Conservation (phyloP, 2,329 filamentous ascomycete genomes). For the Aspergillus floridensis region DNA sequence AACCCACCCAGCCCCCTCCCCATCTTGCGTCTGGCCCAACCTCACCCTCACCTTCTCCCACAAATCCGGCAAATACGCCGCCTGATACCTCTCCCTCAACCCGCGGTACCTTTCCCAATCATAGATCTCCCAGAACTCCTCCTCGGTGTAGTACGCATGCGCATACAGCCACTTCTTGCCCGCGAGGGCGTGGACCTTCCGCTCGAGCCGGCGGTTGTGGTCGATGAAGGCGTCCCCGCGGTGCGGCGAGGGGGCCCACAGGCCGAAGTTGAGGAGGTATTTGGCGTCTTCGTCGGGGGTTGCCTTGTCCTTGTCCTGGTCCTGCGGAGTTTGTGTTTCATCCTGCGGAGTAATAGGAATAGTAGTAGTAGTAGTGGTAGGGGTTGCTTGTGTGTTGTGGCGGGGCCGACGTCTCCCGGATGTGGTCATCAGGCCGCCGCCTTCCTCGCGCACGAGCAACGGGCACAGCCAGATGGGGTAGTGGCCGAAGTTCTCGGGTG, state of each 20-base stretch:
- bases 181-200: conserved; percentile 64
- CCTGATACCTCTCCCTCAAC: conserved; percentile 40
- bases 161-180: conserved; percentile 88
- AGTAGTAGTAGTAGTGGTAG: too few species aligned
- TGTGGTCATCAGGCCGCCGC: conserved; percentile 30
- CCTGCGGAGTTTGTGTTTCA: neutral
- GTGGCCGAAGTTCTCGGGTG: conserved; percentile 44
- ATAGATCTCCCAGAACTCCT: conserved; percentile 47
- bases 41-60: conserved; percentile 24
- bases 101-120: conserved; percentile 38
- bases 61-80: conserved; percentile 22
- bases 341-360: too few species aligned
- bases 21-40: conserved; percentile 5
- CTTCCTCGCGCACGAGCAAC: conserved; percentile 21
- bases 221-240: conserved; percentile 56
- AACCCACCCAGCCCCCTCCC: conserved; percentile 15
- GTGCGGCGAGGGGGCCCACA: conserved; percentile 74
- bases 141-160: conserved; percentile 75
- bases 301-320: neutral
- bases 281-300: conserved; percentile 25
- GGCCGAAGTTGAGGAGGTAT: conserved; percentile 55
- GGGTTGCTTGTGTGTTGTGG: too few species aligned
- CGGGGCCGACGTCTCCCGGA: too few species aligned
- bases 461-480: conserved; percentile 62
- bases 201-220: conserved; percentile 70